Evolutionary conservation across 2,329 filamentous ascomycete genomes (phyloP).

Genomic region (Penicillium sp.): DNA sequence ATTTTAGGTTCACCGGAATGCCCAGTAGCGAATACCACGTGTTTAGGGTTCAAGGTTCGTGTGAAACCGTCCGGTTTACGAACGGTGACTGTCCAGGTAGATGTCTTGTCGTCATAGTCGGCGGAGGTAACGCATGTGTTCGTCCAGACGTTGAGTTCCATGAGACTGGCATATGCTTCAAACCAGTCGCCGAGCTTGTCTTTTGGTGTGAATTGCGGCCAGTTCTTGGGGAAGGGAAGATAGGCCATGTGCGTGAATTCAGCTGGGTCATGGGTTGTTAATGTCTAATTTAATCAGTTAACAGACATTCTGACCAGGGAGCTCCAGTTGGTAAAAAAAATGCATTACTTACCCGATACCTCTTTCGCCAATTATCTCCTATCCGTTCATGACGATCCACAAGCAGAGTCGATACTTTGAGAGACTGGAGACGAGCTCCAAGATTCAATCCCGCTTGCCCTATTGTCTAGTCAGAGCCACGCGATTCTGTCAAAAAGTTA

Average conservation of each 20-base stretch:
- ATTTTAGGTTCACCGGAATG: conserved; percentile 41
- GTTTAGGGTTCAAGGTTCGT: conserved; percentile 35
- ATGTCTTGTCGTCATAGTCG: conserved; percentile 34
- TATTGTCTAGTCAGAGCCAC: conserved; percentile 14
- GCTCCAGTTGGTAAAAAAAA: neutral
- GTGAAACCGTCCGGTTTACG: conserved; percentile 18
- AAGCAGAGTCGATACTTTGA: conserved; percentile 39
- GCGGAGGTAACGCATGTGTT: conserved; percentile 38
- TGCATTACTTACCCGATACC: conserved; percentile 38
- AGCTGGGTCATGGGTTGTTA: conserved; percentile 40
- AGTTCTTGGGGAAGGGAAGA: conserved; percentile 40
- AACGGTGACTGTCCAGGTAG: conserved; percentile 38
- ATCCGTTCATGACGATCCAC: conserved; percentile 45
- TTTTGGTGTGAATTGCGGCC: conserved; percentile 43
- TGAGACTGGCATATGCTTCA: conserved; percentile 46
- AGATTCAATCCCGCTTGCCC: conserved; percentile 43
- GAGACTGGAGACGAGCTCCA: conserved; percentile 38
- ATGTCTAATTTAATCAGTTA: conserved; percentile 21
- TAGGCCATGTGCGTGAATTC: conserved; percentile 38
- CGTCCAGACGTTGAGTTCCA: conserved; percentile 48
- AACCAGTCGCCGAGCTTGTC: conserved; percentile 50
- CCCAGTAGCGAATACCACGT: conserved; percentile 49
- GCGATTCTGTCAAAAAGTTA: neutral
- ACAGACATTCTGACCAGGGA: neutral
- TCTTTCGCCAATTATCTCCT: conserved; percentile 49